These are phyloP conservation scores for Huntiella bhutanensis DNA, from an alignment of 2,329 filamentous ascomycete species.

Conservation along the genomic window DNA sequence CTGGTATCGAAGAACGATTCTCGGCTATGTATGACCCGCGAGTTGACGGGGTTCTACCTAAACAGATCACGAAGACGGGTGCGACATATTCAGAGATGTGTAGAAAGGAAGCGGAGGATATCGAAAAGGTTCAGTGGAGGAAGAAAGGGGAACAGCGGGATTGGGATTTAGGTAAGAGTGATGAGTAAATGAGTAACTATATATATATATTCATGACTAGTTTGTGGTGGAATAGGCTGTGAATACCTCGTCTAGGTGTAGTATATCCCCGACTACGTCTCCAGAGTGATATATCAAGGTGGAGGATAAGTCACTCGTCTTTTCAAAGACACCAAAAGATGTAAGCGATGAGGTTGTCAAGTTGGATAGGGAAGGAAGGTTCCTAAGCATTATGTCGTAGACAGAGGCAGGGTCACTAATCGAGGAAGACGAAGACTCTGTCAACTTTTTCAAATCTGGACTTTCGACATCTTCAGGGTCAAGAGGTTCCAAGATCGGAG, in stretches of 20 bases:
- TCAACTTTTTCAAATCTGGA: no score
- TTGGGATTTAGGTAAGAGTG: conserved; percentile 38
- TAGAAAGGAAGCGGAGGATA: conserved; percentile 38
- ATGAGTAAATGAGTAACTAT: conserved; percentile 9
- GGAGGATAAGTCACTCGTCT: not conserved
- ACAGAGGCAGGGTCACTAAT: no score
- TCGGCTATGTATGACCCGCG: conserved; percentile 42
- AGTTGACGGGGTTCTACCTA: conserved; percentile 58
- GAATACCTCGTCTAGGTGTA: not conserved
- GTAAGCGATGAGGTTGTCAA: not conserved
- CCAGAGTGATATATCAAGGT: not conserved
- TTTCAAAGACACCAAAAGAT: not conserved
- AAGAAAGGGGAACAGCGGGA: conserved; percentile 45
- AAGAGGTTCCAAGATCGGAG: no score
- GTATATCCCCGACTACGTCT: not conserved
- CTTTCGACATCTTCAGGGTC: no score
- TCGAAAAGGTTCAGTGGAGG: conserved; percentile 47
- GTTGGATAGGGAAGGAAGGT: no score
- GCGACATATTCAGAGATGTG: not conserved
- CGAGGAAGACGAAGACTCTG: no score
- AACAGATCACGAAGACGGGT: conserved; percentile 31
- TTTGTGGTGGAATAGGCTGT: no score
- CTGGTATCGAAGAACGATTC: conserved; percentile 67
- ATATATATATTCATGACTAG: not conserved
- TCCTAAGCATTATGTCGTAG: no score